Percentiles rank a stretch among this genome's conserved stretches.
Evolutionary conservation across 805 yeast genomes (phyloP).

Genomic region (fission yeast (Schizosaccharomyces pombe)): DNA sequence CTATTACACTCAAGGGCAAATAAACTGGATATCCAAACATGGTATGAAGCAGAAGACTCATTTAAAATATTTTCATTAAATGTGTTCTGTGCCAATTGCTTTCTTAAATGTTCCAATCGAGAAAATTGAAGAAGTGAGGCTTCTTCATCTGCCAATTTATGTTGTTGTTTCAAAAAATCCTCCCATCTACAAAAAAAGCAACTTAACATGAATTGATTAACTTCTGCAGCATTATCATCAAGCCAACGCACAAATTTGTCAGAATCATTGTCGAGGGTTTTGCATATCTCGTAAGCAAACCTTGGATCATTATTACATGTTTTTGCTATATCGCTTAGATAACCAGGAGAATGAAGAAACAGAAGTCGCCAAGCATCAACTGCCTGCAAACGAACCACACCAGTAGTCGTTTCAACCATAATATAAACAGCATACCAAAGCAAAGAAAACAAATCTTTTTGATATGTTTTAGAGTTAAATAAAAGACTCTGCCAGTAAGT

Average conservation of each 20-base stretch:
- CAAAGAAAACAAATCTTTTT: not conserved
- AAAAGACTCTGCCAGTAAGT: not conserved
- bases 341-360: not conserved
- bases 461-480: not conserved
- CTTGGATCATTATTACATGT: not conserved
- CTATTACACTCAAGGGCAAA: slow-evolving; percentile 18
- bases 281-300: not conserved
- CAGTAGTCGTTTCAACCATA: not conserved
- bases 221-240: not conserved
- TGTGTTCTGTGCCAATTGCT: not conserved
- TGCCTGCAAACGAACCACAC: not conserved
- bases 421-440: not conserved
- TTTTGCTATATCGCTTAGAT: not conserved
- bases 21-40: slow-evolving; percentile 12
- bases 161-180: not conserved
- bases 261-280: not conserved
- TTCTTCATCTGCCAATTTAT: not conserved
- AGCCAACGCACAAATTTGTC: not conserved
- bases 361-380: not conserved
- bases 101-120: not conserved
- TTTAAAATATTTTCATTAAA: not conserved
- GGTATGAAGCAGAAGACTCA: not conserved
- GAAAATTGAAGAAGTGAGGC: not conserved
- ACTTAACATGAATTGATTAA: not conserved
- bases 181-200: not conserved